phyloP scores from a whole-genome alignment of 2,329 filamentous ascomycete genomes.

The Colletotrichum destructivum region DNA sequence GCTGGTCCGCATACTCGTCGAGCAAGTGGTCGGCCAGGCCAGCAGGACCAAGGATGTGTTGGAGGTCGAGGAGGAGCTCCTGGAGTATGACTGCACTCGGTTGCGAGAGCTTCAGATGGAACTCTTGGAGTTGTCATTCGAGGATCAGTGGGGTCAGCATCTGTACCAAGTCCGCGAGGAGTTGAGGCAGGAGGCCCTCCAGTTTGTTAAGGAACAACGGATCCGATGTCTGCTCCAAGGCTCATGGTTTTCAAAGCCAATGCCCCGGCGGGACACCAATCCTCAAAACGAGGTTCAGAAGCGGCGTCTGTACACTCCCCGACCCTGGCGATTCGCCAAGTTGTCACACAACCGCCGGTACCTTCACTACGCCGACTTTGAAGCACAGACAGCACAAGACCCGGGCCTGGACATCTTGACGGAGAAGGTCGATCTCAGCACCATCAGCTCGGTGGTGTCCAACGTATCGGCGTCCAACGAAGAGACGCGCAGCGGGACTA shows the following conservation, averaged over 20 bases:
- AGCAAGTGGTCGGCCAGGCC: slow-evolving; percentile 89
- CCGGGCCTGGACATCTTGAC: slow-evolving; percentile 81
- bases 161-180: slow-evolving; percentile 92
- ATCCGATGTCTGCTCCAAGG: slow-evolving; percentile 91
- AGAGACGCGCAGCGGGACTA: slow-evolving; percentile 62
- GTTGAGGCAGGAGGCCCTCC: slow-evolving; percentile 89
- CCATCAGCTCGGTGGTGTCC: slow-evolving; percentile 92
- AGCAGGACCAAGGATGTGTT: slow-evolving; percentile 85
- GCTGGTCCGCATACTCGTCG: slow-evolving; percentile 88
- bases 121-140: slow-evolving; percentile 89
- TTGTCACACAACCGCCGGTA: slow-evolving; percentile 92
- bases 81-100: slow-evolving; percentile 83
- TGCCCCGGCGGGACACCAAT: slow-evolving; percentile 55
- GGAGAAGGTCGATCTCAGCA: slow-evolving; percentile 89
- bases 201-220: slow-evolving; percentile 97
- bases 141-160: slow-evolving; percentile 94
- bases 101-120: slow-evolving; percentile 94
- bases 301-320: slow-evolving; percentile 62
- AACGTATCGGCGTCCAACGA: slow-evolving; percentile 82
- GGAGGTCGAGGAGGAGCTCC: slow-evolving; percentile 91
- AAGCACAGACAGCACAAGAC: slow-evolving; percentile 72
- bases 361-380: slow-evolving; percentile 91
- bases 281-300: slow-evolving; percentile 51
- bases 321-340: slow-evolving; percentile 85
- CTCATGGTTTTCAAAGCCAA: slow-evolving; percentile 82